Percentiles rank a stretch among this genome's conserved stretches.
Evolutionary conservation across 768 basidiomycete species (phyloP).

Genomic region (Coprinopsis sp.): DNA sequence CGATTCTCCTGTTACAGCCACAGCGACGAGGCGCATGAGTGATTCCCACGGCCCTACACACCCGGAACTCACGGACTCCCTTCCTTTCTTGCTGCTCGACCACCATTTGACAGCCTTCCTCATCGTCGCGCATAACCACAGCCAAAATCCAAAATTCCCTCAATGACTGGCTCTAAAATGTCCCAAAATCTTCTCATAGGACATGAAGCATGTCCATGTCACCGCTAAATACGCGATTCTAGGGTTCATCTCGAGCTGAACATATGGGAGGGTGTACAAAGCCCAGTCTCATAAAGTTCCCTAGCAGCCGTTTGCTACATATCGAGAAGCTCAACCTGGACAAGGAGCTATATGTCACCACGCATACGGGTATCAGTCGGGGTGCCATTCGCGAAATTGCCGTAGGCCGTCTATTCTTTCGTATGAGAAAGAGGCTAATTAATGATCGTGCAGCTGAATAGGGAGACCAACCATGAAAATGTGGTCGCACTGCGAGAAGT

Average conservation of each 20-base stretch:
- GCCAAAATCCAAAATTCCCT: not conserved
- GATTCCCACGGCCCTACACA: too few relatives aligned
- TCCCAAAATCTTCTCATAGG: too few relatives aligned
- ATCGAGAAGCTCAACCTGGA: slow-evolving; percentile 99
- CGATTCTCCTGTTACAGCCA: too few relatives aligned
- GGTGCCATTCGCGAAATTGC: slow-evolving; percentile 97
- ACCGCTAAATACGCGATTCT: slow-evolving; percentile 81
- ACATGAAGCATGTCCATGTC: slow-evolving; percentile 61
- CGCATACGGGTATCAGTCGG: slow-evolving; percentile 97
- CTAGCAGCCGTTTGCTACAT: slow-evolving; percentile 76
- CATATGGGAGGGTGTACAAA: too few relatives aligned
- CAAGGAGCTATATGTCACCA: slow-evolving; percentile 94
- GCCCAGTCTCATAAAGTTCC: slow-evolving; percentile 72
- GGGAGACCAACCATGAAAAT: slow-evolving; percentile 88
- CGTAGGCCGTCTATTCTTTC: slow-evolving; percentile 40
- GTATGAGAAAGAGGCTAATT: slow-evolving; percentile 7
- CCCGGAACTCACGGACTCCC: too few relatives aligned
- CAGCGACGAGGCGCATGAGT: too few relatives aligned
- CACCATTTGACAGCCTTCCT: too few relatives aligned
- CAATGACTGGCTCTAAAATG: not conserved
- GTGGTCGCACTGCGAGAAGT: slow-evolving; percentile 90
- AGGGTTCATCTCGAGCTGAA: slow-evolving; percentile 97
- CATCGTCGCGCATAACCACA: too few relatives aligned
- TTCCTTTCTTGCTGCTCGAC: too few relatives aligned
- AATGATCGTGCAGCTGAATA: slow-evolving; percentile 60